These are phyloP conservation scores for Penicillium parvum DNA, from an alignment of 495 filamentous ascomycete genomes.

Conservation along the genomic window DNA sequence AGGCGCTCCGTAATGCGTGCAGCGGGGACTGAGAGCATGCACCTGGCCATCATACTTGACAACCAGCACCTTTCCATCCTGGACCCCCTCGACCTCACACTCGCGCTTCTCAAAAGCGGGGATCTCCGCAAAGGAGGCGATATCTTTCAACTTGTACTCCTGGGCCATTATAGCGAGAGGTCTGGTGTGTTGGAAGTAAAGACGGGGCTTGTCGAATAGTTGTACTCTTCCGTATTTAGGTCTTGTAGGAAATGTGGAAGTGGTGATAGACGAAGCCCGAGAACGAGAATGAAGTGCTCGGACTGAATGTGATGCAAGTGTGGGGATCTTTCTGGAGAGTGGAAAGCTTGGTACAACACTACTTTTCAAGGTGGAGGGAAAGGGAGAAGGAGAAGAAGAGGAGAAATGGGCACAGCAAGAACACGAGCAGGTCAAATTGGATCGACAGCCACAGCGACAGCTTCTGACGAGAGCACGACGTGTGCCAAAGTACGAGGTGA, in stretches of 20 bases:
- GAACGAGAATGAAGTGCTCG: too few species aligned
- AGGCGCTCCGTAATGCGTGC: constrained; percentile 93
- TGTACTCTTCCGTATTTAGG: too few species aligned
- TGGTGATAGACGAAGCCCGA: too few species aligned
- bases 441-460: constrained; percentile 24
- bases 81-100: constrained; percentile 82
- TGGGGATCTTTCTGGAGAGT: background rate
- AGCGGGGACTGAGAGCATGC: constrained; percentile 78
- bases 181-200: constrained; percentile 2
- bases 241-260: too few species aligned
- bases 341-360: too few species aligned
- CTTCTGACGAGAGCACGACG: background rate
- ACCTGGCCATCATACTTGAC: constrained; percentile 69
- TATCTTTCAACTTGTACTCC: constrained; percentile 83
- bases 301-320: background rate
- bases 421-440: constrained; percentile 12
- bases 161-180: constrained; percentile 45
- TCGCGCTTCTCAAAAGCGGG: constrained; percentile 79
- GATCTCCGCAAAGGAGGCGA: constrained; percentile 62
- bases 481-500: too few species aligned
- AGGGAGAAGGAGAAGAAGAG: background rate
- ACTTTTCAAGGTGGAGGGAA: too few species aligned
- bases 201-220: background rate
- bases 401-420: constrained; percentile 22
- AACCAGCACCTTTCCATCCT: constrained; percentile 79